These are phyloP conservation scores for Ophioceras dolichostomum DNA, from an alignment of 2,329 filamentous ascomycete species.

Conservation along the genomic window DNA sequence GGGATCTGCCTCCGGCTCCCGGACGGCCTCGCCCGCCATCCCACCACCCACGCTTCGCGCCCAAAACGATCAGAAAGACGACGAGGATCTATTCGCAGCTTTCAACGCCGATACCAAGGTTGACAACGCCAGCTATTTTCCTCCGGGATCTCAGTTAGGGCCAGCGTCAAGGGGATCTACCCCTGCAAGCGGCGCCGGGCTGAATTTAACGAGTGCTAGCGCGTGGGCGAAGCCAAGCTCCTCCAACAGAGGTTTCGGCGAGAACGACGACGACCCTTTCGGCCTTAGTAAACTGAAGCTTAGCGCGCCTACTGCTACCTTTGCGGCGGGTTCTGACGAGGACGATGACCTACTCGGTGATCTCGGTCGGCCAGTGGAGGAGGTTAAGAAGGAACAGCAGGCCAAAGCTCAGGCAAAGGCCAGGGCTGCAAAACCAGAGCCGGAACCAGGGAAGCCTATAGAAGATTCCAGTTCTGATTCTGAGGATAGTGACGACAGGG, in stretches of 20 bases:
- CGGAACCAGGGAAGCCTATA: conserved; percentile 43
- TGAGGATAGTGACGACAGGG: conserved; percentile 25
- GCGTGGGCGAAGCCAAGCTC: conserved; percentile 34
- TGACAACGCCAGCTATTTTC: conserved; percentile 53
- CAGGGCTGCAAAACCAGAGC: conserved; percentile 14
- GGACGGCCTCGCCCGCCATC: conserved; percentile 30
- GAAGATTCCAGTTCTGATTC: conserved; percentile 35
- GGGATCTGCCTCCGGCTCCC: conserved; percentile 32
- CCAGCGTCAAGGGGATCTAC: conserved; percentile 25
- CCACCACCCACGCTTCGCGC: conserved; percentile 11
- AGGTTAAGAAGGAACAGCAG: conserved; percentile 28
- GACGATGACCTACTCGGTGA: conserved; percentile 57
- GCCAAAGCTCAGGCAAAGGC: conserved; percentile 14
- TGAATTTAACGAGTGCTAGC: conserved; percentile 40
- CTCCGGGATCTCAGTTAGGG: conserved; percentile 32
- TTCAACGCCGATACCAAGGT: conserved; percentile 56
- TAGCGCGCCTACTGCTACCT: conserved; percentile 17
- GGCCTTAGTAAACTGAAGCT: conserved; percentile 56
- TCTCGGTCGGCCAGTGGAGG: conserved; percentile 50
- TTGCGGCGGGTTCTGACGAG: conserved; percentile 24
- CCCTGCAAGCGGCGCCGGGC: conserved; percentile 26
- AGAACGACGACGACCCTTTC: conserved; percentile 82
- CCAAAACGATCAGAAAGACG: conserved; percentile 21
- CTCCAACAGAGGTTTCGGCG: conserved; percentile 25
- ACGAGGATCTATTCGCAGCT: conserved; percentile 55